Percentiles rank a stretch among this genome's conserved stretches.
phyloP scores from a whole-genome alignment of 2,329 filamentous ascomycete species.

The Colletotrichum viniferum region DNA sequence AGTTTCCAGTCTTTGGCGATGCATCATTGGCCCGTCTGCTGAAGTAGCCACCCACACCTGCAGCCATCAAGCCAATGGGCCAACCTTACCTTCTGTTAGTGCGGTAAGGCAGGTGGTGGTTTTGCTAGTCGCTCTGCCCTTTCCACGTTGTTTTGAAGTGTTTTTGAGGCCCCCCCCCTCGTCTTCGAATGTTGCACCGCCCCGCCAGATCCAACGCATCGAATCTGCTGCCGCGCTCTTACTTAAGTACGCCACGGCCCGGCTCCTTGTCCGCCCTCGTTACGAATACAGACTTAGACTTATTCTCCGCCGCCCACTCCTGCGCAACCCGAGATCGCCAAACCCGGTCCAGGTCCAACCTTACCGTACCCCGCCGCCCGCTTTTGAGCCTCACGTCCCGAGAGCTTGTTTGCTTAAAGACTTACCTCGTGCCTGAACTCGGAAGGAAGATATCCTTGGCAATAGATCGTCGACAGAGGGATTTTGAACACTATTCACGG shows the following conservation, averaged over 20 bases:
- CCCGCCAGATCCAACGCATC: conserved; percentile 2
- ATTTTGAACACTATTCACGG: not conserved
- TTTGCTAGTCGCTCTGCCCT: not conserved
- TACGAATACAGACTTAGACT: not conserved
- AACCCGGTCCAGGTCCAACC: not conserved
- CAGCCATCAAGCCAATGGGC: conserved; percentile 6
- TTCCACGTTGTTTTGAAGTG: not conserved
- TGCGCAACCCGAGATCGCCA: not conserved
- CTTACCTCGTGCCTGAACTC: not conserved
- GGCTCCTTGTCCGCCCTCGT: conserved; percentile 6
- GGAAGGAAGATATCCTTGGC: not conserved
- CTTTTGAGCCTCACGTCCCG: not conserved
- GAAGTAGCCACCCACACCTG: not conserved
- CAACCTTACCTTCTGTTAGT: not conserved
- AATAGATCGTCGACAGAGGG: not conserved
- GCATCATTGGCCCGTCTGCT: conserved; percentile 4
- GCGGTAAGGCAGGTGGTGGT: not conserved
- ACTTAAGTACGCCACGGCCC: conserved; percentile 19
- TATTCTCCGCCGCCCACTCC: not conserved
- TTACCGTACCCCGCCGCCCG: not conserved
- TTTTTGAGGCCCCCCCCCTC: conserved; percentile 21
- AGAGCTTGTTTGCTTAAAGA: not conserved
- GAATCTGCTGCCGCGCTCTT: not conserved
- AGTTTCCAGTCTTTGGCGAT: not conserved
- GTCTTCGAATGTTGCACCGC: conserved; percentile 2